Conservation (phyloP, 176 grass and related monocot genomes). For the Oryza meyeriana region DNA sequence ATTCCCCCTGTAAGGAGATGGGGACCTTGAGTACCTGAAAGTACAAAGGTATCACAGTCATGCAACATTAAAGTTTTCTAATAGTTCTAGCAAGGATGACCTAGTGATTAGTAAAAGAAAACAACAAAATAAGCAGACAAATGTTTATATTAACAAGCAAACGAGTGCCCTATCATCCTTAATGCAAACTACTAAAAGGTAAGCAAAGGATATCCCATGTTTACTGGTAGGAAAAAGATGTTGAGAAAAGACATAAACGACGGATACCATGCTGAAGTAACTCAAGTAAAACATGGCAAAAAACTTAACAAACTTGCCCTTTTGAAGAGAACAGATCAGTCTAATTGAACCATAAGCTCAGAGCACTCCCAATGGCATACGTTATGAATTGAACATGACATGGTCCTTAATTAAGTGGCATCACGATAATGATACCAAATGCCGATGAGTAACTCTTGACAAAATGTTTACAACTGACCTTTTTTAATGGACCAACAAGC, state of each 20-base stretch:
- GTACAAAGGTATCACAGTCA: not conserved
- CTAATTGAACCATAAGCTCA: not conserved
- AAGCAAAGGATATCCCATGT: not conserved
- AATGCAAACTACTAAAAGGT: not conserved
- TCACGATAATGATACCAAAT: not conserved
- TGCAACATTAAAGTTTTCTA: not conserved
- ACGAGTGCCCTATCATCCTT: not conserved
- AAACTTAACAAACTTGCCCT: not conserved
- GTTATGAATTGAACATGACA: not conserved
- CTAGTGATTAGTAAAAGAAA: not conserved
- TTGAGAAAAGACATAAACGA: not conserved
- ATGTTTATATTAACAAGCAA: not conserved
- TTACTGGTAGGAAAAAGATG: not conserved
- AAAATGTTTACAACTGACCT: not conserved
- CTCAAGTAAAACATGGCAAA: not conserved
- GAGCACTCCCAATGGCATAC: not conserved
- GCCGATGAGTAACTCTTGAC: not conserved
- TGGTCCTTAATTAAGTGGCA: not conserved
- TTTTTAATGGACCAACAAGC: not conserved
- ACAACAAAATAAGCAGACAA: not conserved
- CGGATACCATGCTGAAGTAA: not conserved
- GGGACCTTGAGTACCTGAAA: conserved; percentile 61
- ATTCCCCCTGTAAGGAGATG: conserved; percentile 58
- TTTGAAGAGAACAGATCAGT: not conserved
- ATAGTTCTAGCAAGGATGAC: not conserved